These are phyloP conservation scores for Tulasnella sp. DNA, from an alignment of 768 basidiomycete genomes.

Conservation along the genomic window DNA sequence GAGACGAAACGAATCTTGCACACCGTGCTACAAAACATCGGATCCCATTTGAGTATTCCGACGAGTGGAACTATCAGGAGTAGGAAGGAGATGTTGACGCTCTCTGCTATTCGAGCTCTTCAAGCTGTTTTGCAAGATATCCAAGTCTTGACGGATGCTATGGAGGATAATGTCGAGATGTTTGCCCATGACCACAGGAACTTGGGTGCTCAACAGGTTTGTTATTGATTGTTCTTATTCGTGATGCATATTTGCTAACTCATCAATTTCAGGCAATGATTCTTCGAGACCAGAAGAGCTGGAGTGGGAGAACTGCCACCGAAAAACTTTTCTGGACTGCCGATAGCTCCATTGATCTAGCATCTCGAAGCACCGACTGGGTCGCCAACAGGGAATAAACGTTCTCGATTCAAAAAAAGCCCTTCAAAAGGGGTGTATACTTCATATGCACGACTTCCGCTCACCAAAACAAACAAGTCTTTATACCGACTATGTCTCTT, in stretches of 20 bases:
- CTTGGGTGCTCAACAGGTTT: constrained; percentile 92
- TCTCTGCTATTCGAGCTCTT: constrained; percentile 65
- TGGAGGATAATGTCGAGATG: constrained; percentile 80
- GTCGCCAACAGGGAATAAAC: constrained; percentile 34
- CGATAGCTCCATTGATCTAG: constrained; percentile 80
- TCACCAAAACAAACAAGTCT: no score
- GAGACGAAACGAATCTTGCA: constrained; percentile 89
- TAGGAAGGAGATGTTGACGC: constrained; percentile 61
- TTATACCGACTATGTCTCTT: no score
- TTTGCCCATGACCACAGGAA: constrained; percentile 92
- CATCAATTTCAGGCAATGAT: constrained; percentile 66
- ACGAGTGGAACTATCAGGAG: constrained; percentile 46
- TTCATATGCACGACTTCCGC: no score
- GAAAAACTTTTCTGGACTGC: constrained; percentile 89
- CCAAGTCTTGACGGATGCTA: constrained; percentile 70
- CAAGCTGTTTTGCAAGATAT: constrained; percentile 78
- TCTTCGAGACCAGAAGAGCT: constrained; percentile 86
- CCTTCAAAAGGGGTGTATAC: no score
- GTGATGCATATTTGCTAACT: constrained; percentile 10
- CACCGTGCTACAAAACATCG: constrained; percentile 76
- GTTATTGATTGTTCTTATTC: constrained; percentile 16
- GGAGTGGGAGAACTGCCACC: constrained; percentile 82
- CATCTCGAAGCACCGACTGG: constrained; percentile 77
- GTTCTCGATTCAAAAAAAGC: no score
- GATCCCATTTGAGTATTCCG: constrained; percentile 53